These are phyloP conservation scores for Deuterostichococcus epilithicus DNA, from an alignment of 139 green algal species.

Conservation along the genomic window DNA sequence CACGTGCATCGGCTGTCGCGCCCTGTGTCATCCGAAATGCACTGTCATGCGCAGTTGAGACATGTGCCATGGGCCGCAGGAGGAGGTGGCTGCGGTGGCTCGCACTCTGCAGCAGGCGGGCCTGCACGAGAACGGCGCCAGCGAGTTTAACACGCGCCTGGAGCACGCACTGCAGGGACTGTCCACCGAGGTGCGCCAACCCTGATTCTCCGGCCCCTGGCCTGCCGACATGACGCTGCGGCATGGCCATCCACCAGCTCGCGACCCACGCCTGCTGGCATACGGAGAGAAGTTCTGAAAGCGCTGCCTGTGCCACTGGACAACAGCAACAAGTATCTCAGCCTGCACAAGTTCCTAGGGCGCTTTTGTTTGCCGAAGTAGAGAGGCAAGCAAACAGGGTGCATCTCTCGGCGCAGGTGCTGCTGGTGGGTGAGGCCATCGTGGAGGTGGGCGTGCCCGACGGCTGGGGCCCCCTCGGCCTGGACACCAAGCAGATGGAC, in stretches of 20 bases:
- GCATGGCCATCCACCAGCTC: not conserved
- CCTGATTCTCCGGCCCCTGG: not conserved
- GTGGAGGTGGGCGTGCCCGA: slow-evolving; percentile 56
- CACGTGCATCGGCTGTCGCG: no score
- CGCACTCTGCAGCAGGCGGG: not conserved
- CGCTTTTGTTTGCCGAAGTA: not conserved
- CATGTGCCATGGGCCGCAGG: not conserved
- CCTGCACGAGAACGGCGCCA: not conserved
- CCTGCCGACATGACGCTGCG: not conserved
- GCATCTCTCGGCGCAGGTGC: slow-evolving; percentile 41
- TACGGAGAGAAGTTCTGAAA: not conserved
- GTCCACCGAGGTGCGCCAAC: slow-evolving; percentile 8
- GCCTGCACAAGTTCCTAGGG: not conserved
- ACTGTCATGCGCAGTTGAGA: no score
- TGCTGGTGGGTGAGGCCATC: slow-evolving; percentile 61
- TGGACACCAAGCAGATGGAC: slow-evolving; percentile 45
- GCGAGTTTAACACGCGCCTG: slow-evolving; percentile 54
- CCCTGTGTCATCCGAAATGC: no score
- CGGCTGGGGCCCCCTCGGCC: slow-evolving; percentile 58
- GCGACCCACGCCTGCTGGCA: not conserved
- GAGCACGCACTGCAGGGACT: slow-evolving; percentile 50
- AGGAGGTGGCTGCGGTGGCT: slow-evolving; percentile 1
- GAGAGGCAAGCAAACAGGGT: not conserved
- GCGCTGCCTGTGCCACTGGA: no score
- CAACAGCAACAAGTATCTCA: no score